These are phyloP conservation scores for Zygnema circumcarinatum DNA, from an alignment of 139 green algal genomes.

Conservation along the genomic window DNA sequence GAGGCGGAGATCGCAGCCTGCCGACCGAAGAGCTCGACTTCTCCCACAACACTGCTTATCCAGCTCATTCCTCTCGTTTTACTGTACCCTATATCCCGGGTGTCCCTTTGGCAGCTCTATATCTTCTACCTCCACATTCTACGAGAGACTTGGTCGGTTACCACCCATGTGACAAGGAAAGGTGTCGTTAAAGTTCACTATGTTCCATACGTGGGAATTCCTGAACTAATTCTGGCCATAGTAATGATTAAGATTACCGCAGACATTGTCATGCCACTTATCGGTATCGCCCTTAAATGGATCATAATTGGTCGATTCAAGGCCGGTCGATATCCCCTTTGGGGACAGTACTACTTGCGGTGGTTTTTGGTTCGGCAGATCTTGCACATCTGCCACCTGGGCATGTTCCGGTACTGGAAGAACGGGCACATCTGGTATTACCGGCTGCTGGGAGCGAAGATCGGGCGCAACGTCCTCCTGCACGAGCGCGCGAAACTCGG, in stretches of 20 bases:
- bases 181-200: neutral
- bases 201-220: conserved; percentile 5
- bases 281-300: conserved; percentile 54
- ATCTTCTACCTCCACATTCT: neutral
- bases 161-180: neutral
- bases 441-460: conserved; percentile 42
- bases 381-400: conserved; percentile 13
- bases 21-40: neutral
- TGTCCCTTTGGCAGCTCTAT: neutral
- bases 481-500: neutral
- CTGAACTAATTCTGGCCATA: conserved; percentile 32
- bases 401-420: conserved; percentile 34
- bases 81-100: conserved; percentile 3
- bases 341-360: conserved; percentile 56
- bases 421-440: conserved; percentile 14
- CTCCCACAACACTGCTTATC: neutral
- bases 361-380: conserved; percentile 53
- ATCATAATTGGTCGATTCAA: conserved; percentile 31
- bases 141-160: neutral
- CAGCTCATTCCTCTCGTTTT: conserved; percentile 41
- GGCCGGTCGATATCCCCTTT: conserved; percentile 48
- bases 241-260: conserved; percentile 9
- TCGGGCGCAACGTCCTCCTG: conserved; percentile 34
- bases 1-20: neutral
- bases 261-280: conserved; percentile 28